Conservation (phyloP, 2,329 filamentous ascomycete genomes). For the Exophiala sideris region DNA sequence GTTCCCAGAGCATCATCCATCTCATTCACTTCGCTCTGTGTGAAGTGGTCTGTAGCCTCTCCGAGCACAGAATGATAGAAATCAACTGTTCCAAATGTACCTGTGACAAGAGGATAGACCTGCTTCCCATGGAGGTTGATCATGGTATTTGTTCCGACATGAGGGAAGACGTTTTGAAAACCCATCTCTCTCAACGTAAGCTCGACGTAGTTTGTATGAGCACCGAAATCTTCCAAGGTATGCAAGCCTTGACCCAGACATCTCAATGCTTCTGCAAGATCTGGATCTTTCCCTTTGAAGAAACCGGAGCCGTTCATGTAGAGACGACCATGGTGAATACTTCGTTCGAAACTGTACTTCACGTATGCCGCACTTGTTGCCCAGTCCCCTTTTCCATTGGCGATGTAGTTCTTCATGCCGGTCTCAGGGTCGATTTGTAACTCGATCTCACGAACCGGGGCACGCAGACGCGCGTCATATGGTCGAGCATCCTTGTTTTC, state of each 20-base stretch:
- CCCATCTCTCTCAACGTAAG: conserved; percentile 71
- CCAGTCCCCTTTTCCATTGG: conserved; percentile 83
- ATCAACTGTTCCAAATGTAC: conserved; percentile 73
- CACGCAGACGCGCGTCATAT: conserved; percentile 76
- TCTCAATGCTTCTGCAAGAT: conserved; percentile 75
- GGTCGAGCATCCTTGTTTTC: conserved; percentile 81
- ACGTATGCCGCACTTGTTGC: conserved; percentile 86
- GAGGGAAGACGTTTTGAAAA: conserved; percentile 66
- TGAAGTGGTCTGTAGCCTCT: conserved; percentile 79
- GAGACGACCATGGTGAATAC: conserved; percentile 72
- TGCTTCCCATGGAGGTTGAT: conserved; percentile 63
- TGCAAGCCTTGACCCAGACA: conserved; percentile 74
- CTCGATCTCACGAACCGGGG: conserved; percentile 68
- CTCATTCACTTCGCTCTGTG: conserved; percentile 79
- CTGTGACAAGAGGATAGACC: conserved; percentile 72
- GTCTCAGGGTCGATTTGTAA: conserved; percentile 70
- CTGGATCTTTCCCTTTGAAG: conserved; percentile 64
- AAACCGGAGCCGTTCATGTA: conserved; percentile 65
- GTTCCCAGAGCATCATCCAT: conserved; percentile 71
- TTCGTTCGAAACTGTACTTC: conserved; percentile 67
- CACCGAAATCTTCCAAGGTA: conserved; percentile 74
- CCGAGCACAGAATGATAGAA: conserved; percentile 75
- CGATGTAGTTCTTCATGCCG: conserved; percentile 99
- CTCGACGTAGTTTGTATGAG: conserved; percentile 82
- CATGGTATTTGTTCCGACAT: conserved; percentile 65